These are phyloP conservation scores for Pichia heedii DNA, from an alignment of 805 yeast genomes.

Conservation along the genomic window DNA sequence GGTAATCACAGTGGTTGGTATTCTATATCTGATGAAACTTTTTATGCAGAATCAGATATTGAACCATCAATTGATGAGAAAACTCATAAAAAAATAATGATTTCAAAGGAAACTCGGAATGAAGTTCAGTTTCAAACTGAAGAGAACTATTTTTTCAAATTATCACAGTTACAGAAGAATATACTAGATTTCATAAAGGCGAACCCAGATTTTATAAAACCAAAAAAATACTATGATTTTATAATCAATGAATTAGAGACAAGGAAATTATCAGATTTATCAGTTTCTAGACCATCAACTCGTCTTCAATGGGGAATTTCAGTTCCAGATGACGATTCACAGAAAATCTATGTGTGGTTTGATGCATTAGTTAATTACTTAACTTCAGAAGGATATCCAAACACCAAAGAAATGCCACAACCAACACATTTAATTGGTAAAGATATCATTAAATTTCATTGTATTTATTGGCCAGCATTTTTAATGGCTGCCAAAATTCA, in stretches of 20 bases:
- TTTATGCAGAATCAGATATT: conserved; percentile 77
- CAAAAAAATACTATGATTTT: conserved; percentile 44
- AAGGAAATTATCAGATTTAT: conserved; percentile 51
- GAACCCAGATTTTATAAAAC: conserved; percentile 57
- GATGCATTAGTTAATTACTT: conserved; percentile 86
- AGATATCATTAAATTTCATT: conserved; percentile 82
- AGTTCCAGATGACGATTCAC: conserved; percentile 73
- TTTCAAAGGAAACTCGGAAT: conserved; percentile 62
- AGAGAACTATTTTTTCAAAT: conserved; percentile 75
- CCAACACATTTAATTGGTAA: conserved; percentile 78
- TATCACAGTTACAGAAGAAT: conserved; percentile 49
- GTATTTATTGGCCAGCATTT: conserved; percentile 91
- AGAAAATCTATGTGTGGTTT: conserved; percentile 91
- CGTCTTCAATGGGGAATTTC: conserved; percentile 84
- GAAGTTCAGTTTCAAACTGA: conserved; percentile 72
- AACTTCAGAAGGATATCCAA: conserved; percentile 56
- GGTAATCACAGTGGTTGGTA: conserved; percentile 94
- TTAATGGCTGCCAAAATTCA: conserved; percentile 71
- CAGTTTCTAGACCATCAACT: conserved; percentile 77
- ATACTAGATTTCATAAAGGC: conserved; percentile 41
- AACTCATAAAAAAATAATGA: conserved; percentile 26
- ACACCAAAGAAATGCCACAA: conserved; percentile 16
- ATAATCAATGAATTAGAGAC: conserved; percentile 49
- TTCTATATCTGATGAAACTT: conserved; percentile 88
- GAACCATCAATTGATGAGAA: conserved; percentile 29